Percentiles rank a stretch among this genome's conserved stretches.
These are phyloP conservation scores for Dactylonectria estremocensis DNA, from an alignment of 2,329 filamentous ascomycete species.

Conservation along the genomic window DNA sequence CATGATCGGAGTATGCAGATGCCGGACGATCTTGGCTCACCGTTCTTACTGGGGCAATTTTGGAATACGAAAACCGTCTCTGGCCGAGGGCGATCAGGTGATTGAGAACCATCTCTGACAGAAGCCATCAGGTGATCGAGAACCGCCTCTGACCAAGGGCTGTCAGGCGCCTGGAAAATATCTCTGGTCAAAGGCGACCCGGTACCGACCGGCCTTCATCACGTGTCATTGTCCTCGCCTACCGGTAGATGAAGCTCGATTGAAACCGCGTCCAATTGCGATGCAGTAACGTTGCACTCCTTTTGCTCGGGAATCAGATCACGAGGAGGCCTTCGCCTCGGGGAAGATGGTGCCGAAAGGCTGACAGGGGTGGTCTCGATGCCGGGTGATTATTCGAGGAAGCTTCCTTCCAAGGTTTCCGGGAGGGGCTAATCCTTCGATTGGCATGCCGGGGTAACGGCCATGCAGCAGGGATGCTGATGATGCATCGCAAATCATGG, in stretches of 20 bases:
- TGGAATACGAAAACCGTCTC: no score
- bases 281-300: constrained; percentile 21
- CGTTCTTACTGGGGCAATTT: not conserved
- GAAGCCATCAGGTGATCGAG: no score
- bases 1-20: not conserved
- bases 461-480: constrained; percentile 16
- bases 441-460: constrained; percentile 18
- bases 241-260: not conserved
- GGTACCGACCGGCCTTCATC: not conserved
- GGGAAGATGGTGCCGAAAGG: constrained; percentile 19
- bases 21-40: not conserved
- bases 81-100: no score
- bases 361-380: not conserved
- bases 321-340: constrained; percentile 15
- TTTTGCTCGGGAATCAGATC: not conserved
- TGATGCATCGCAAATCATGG: constrained; percentile 24
- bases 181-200: not conserved
- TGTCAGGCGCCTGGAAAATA: not conserved
- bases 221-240: not conserved
- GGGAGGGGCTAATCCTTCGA: constrained; percentile 13
- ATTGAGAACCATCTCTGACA: no score
- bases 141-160: no score
- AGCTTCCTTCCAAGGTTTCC: constrained; percentile 29
- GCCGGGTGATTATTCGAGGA: constrained; percentile 13
- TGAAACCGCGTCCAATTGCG: not conserved